Percentiles rank a stretch among this genome's conserved stretches.
These are phyloP conservation scores for Sphagnum fallax DNA, from an alignment of 228 moss, liverwort and hornwort genomes.

Conservation along the genomic window DNA sequence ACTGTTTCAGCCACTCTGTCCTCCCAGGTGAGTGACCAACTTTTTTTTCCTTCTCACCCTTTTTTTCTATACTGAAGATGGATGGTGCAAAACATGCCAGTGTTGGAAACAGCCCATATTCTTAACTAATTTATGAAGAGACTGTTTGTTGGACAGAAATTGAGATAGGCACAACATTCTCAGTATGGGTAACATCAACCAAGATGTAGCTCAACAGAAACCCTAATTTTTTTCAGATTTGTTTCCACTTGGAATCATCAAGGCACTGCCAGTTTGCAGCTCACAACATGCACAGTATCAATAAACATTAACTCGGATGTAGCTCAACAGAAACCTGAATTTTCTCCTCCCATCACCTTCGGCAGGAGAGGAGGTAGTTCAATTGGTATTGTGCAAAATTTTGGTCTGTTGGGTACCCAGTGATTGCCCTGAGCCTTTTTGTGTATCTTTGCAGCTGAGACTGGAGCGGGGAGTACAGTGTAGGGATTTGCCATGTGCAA, in stretches of 20 bases:
- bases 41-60: background rate
- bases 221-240: too few relatives aligned
- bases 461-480: constrained; percentile 33
- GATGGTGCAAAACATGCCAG: background rate
- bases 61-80: background rate
- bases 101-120: background rate
- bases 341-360: background rate
- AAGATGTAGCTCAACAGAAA: too few relatives aligned
- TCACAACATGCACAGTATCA: background rate
- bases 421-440: background rate
- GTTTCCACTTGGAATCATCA: too few relatives aligned
- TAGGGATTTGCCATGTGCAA: constrained; percentile 25
- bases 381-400: background rate
- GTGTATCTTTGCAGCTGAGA: constrained; percentile 38
- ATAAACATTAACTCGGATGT: background rate
- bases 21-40: constrained; percentile 39
- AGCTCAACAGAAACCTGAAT: background rate
- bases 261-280: too few relatives aligned
- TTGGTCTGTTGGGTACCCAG: background rate
- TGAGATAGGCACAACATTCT: background rate
- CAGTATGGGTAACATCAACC: too few relatives aligned
- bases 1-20: constrained; percentile 39
- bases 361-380: background rate
- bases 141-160: background rate
- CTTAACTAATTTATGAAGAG: background rate